Evolutionary conservation across 768 basidiomycete genomes (phyloP).

Genomic region (Trametes cubensis): DNA sequence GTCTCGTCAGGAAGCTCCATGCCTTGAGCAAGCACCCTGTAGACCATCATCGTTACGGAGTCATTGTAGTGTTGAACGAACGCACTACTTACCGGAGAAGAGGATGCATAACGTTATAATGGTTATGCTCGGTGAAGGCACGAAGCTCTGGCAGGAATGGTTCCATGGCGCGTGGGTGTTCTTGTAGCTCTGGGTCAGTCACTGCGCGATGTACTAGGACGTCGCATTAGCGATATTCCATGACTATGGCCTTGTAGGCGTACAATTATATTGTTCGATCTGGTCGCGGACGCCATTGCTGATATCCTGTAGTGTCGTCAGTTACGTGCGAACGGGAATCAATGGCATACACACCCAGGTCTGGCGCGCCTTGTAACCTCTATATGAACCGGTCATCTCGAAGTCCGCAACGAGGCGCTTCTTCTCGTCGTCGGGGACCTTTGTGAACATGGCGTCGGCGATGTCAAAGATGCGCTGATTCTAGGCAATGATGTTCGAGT

Average conservation of each 20-base stretch:
- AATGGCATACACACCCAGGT: slow-evolving; percentile 51
- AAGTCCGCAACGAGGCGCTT: slow-evolving; percentile 32
- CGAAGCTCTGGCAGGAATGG: slow-evolving; percentile 36
- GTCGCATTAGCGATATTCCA: not conserved
- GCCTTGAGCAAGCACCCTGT: slow-evolving; percentile 44
- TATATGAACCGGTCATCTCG: slow-evolving; percentile 49
- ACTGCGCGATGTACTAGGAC: slow-evolving; percentile 34
- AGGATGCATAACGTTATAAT: slow-evolving; percentile 33
- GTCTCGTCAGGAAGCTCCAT: slow-evolving; percentile 49
- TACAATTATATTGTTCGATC: slow-evolving; percentile 65
- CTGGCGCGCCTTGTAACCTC: slow-evolving; percentile 57
- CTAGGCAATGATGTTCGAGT: slow-evolving; percentile 37
- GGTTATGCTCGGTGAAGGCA: slow-evolving; percentile 34
- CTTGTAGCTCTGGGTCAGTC: slow-evolving; percentile 36
- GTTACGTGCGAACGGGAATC: slow-evolving; percentile 4
- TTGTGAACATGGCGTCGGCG: slow-evolving; percentile 38
- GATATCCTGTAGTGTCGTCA: slow-evolving; percentile 48
- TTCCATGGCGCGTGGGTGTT: slow-evolving; percentile 33
- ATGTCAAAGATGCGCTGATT: slow-evolving; percentile 41
- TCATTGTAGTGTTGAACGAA: too few relatives aligned
- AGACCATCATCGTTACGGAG: not conserved
- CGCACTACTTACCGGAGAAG: slow-evolving; percentile 30
- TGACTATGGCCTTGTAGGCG: not conserved
- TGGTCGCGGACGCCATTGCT: slow-evolving; percentile 65
- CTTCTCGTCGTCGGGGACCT: slow-evolving; percentile 39